phyloP scores from a whole-genome alignment of 352 stramenopile species.

The Globisporangium abappressorium region DNA sequence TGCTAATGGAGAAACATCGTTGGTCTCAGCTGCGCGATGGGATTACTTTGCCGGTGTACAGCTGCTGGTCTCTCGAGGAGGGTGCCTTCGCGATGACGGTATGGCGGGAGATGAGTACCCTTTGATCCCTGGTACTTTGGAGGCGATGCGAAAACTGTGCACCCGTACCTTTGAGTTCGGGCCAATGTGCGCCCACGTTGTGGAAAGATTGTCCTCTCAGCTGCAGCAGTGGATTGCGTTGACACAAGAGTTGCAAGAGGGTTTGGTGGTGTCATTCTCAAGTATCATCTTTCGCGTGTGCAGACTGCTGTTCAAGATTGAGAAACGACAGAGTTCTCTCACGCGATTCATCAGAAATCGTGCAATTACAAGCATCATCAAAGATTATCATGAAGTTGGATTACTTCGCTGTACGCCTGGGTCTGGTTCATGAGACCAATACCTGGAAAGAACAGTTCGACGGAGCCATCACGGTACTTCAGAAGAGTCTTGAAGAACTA shows the following conservation, averaged over 20 bases:
- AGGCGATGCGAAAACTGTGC: not conserved
- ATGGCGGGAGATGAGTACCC: not conserved
- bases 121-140: not conserved
- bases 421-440: too few species aligned
- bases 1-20: not conserved
- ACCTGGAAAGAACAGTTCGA: too few species aligned
- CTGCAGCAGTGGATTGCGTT: not conserved
- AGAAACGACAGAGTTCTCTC: too few species aligned
- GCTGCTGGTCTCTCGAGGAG: not conserved
- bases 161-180: not conserved
- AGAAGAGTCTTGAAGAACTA: too few species aligned
- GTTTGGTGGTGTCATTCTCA: not conserved
- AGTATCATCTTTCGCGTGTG: not conserved
- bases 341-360: too few species aligned
- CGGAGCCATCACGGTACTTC: too few species aligned
- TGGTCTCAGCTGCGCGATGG: not conserved
- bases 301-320: not conserved
- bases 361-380: too few species aligned
- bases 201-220: not conserved
- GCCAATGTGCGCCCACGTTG: not conserved
- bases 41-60: not conserved
- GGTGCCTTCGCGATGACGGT: not conserved
- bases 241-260: too few species aligned
- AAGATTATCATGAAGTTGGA: too few species aligned
- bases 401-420: too few species aligned